phyloP scores from a whole-genome alignment of 345 rosid genomes.

The Eucalyptus brandiana region DNA sequence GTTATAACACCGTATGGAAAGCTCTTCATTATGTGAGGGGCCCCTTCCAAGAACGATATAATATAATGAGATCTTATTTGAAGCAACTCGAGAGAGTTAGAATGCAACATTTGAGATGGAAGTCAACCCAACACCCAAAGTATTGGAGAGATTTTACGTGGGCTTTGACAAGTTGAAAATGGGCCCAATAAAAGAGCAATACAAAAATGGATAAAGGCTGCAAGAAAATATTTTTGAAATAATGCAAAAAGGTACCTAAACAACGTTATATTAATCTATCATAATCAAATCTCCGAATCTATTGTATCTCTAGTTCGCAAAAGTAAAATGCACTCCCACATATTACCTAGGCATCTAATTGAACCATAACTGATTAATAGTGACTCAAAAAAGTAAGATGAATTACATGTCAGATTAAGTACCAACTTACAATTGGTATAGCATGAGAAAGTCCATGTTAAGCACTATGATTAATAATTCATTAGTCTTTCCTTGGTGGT shows the following conservation, averaged over 20 bases:
- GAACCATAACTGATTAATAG: background rate
- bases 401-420: background rate
- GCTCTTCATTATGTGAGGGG: background rate
- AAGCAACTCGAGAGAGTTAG: background rate
- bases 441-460: background rate
- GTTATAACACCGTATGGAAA: background rate
- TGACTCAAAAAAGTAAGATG: background rate
- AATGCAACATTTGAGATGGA: background rate
- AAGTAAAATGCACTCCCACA: background rate
- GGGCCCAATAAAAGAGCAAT: background rate
- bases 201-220: background rate
- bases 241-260: background rate
- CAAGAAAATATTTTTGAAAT: background rate
- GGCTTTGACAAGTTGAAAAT: background rate
- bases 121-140: background rate
- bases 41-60: background rate
- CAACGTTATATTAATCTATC: background rate
- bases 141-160: background rate
- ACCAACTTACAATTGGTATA: background rate
- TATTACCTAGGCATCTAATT: background rate
- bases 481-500: background rate
- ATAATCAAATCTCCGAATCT: accelerated
- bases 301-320: background rate
- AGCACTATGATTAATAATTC: no score
- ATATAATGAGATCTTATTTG: background rate